phyloP scores from a whole-genome alignment of 495 filamentous ascomycete species.

The Bombardia bombarda region DNA sequence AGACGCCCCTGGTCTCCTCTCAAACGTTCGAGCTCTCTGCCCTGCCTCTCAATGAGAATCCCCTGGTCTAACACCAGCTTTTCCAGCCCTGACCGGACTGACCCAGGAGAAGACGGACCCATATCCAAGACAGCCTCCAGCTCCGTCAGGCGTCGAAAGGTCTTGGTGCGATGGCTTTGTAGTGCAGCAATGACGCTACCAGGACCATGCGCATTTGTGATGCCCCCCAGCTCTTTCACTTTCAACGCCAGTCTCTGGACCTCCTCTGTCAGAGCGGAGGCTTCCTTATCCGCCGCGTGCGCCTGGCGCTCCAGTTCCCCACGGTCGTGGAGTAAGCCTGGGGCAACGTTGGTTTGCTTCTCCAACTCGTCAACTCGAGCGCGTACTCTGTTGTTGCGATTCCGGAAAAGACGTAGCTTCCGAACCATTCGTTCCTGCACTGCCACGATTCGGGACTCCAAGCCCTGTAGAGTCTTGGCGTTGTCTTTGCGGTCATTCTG shows the following conservation, averaged over 20 bases:
- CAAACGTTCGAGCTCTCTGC: too few species aligned
- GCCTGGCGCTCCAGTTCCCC: too few species aligned
- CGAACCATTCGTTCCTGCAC: not conserved
- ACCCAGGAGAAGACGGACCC: too few species aligned
- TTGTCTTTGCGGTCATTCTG: not conserved
- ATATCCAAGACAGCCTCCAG: not conserved
- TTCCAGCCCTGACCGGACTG: not conserved
- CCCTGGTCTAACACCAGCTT: not conserved
- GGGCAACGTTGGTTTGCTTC: too few species aligned
- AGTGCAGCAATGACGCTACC: too few species aligned
- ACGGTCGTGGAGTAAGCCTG: too few species aligned
- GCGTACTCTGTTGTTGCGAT: not conserved
- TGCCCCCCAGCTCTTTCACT: too few species aligned
- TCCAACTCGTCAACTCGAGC: not conserved
- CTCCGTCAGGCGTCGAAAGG: not conserved
- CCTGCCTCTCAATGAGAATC: not conserved
- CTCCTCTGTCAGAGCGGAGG: too few species aligned
- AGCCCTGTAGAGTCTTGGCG: not conserved
- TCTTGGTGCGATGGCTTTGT: too few species aligned
- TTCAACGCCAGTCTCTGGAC: not conserved
- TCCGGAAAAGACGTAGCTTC: not conserved
- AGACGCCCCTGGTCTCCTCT: not conserved
- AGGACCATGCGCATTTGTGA: too few species aligned
- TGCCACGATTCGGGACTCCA: not conserved
- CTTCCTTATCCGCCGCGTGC: too few species aligned